Evolutionary conservation across 352 stramenopile genomes (phyloP).

Genomic region (Bremia lactucae): DNA sequence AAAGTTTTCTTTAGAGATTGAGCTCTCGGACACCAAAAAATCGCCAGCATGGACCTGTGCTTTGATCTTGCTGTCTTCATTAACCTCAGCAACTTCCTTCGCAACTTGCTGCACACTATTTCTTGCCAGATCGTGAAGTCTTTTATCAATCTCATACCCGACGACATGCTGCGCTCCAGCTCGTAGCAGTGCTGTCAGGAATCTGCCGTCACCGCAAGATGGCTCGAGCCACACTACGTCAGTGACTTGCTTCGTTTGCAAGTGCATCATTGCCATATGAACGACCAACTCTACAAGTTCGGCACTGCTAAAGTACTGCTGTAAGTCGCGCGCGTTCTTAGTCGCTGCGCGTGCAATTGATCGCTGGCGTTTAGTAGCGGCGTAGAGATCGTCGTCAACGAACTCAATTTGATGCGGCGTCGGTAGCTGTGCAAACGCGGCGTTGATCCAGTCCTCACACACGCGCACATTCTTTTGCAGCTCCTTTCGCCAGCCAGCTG

Average conservation of each 20-base stretch:
- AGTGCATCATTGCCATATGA: constrained; percentile 10
- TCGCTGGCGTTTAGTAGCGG: constrained; percentile 16
- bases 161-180: constrained; percentile 32
- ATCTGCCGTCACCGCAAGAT: constrained; percentile 56
- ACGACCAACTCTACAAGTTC: constrained; percentile 36
- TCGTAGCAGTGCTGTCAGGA: constrained; percentile 31
- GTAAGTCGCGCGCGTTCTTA: constrained; percentile 40
- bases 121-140: constrained; percentile 12
- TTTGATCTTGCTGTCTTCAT: not conserved
- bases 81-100: not conserved
- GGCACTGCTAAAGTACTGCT: constrained; percentile 63
- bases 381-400: constrained; percentile 41
- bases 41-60: constrained; percentile 29
- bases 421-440: constrained; percentile 21
- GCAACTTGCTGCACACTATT: constrained; percentile 8
- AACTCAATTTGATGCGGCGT: constrained; percentile 25
- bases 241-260: constrained; percentile 5
- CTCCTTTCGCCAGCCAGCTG: constrained; percentile 41
- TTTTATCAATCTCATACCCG: constrained; percentile 50
- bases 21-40: constrained; percentile 36
- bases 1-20: not conserved
- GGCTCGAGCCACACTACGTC: constrained; percentile 52
- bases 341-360: constrained; percentile 10
- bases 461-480: constrained; percentile 46
- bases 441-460: constrained; percentile 50